These are phyloP conservation scores for Pseudoneurospora amorphoporcata DNA, from an alignment of 495 filamentous ascomycete genomes.

Conservation along the genomic window DNA sequence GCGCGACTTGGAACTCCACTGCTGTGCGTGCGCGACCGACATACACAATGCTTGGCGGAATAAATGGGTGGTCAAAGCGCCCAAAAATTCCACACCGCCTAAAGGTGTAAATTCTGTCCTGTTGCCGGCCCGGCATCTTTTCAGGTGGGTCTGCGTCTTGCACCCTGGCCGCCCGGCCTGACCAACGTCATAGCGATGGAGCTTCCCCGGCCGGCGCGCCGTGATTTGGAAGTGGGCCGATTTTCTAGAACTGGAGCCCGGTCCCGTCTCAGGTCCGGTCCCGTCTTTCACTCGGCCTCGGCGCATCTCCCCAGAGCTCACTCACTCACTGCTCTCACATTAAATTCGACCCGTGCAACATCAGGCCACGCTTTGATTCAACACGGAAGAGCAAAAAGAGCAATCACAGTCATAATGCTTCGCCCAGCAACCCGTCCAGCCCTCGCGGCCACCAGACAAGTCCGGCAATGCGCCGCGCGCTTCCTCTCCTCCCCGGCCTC, in stretches of 20 bases:
- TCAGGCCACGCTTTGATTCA: not conserved
- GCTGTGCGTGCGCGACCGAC: not conserved
- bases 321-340: not conserved
- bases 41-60: not conserved
- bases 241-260: not conserved
- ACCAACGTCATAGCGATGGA: not conserved
- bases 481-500: not conserved
- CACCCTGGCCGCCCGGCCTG: not conserved
- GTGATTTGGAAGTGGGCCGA: not conserved
- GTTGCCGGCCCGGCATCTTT: not conserved
- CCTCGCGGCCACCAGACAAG: not conserved
- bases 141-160: not conserved
- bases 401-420: not conserved
- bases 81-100: not conserved
- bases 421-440: not conserved
- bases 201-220: not conserved
- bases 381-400: not conserved
- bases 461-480: conserved; percentile 1
- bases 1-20: not conserved
- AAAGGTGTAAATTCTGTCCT: not conserved
- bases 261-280: not conserved
- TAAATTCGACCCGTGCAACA: not conserved
- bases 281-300: not conserved
- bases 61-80: not conserved
- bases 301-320: not conserved